Conservation (phyloP, 306 rosid species). For the Cicer chorassanicum region DNA sequence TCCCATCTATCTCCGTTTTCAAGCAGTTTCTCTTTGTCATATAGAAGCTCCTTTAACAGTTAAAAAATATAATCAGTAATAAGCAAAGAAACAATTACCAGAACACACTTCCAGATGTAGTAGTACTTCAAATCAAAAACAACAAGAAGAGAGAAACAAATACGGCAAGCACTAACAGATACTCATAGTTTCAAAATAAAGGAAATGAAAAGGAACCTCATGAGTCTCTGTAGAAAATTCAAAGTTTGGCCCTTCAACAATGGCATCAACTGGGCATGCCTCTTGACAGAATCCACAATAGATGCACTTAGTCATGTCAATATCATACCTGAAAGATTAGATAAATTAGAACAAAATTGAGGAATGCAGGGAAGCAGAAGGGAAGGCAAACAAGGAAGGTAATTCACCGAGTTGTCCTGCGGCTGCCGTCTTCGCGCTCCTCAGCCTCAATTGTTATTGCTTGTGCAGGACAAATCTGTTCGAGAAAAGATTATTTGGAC, state of each 20-base stretch:
- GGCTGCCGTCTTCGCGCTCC: conserved; percentile 99
- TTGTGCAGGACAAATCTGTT: conserved; percentile 96
- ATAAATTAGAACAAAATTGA: conserved; percentile 32
- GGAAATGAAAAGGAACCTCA: conserved; percentile 62
- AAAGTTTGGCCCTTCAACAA: conserved; percentile 98
- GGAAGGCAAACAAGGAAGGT: conserved; percentile 21
- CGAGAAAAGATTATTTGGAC: conserved; percentile 28
- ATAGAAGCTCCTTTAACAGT: conserved; percentile 84
- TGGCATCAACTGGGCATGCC: conserved; percentile 99
- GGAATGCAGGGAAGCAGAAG: background rate
- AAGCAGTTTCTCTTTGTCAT: conserved; percentile 97
- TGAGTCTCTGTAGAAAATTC: conserved; percentile 97
- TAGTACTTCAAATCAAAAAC: conserved; percentile 20
- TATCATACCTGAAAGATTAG: conserved; percentile 78
- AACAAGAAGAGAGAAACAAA: conserved; percentile 3
- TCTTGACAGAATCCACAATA: conserved; percentile 99
- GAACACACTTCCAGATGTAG: background rate
- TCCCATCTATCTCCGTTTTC: conserved; percentile 99
- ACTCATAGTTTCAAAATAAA: conserved; percentile 24
- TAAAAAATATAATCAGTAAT: conserved; percentile 14
- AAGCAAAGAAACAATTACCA: background rate
- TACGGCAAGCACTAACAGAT: background rate
- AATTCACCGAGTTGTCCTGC: conserved; percentile 93
- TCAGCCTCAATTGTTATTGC: conserved; percentile 99
- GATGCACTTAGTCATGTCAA: conserved; percentile 99